Base-by-base conservation (phyloP, 2,329 filamentous ascomycete genomes). In the Chaetomiaceae sp. region DNA sequence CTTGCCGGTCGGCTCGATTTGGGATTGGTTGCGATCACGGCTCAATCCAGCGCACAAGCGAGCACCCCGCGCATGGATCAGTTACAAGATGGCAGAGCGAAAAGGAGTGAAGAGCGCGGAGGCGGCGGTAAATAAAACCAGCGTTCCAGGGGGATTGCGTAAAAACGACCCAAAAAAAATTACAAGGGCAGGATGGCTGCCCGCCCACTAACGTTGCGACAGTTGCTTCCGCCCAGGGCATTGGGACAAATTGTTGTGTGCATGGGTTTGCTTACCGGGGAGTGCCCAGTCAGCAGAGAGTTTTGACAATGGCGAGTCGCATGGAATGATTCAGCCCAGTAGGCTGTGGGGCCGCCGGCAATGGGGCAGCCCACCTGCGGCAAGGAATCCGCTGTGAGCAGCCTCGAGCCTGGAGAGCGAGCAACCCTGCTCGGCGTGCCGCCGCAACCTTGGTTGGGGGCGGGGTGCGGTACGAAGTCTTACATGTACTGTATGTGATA, bases 261-360 rank as follows among this genome's bases (percentile, higher is more conserved):
- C 29, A 29, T 47, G 37, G 48, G 43, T 25, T 45, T 25, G 48
- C 18, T 46, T n/a, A 50, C 27, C 40, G 30, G 46, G 47, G 30
- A 43, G 30, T 48, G 54, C 37, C n/a, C 41, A 49, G 45, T 34
- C 44, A 51, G 25, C 32, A 34, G 33, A 47, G 47, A 21, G 11
- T 13, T 23, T 32, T 32, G 32, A 16, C 23, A 29, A 45, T 34
- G 41, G 49, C 50, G 42, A 48, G 50, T 56, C 46, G 54, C 38
- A 29, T 47, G 23, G 29, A 45, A 27, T 33, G 54, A 36, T 49
- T 54, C 54, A 57, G 51, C 54, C 51, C 47, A 53, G 54, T 21
- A 44, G 30, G 4, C n/a, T 34, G 50, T 57, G 54, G 54, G 44
- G 37, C 45, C 36, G 33, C 29, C 45, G 49, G 42, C 43, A 52